phyloP scores from a whole-genome alignment of 176 grass and related monocot species.

The Cocos nucifera region DNA sequence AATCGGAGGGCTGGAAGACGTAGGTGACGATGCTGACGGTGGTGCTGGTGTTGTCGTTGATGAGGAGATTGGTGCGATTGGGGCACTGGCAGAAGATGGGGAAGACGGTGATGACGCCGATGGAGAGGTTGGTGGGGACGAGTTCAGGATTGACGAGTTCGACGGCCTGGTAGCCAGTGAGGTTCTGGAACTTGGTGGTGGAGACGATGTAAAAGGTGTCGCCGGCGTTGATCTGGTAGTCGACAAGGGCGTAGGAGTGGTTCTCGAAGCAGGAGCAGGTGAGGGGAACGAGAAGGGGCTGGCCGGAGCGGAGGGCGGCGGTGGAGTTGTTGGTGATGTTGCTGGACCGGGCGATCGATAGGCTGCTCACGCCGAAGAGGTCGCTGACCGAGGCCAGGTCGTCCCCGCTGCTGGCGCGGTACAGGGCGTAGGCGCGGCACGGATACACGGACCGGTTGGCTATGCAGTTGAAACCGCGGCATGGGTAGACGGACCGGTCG shows the following conservation, averaged over 20 bases:
- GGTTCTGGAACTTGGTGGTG: slow-evolving; percentile 62
- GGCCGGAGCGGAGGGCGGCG: slow-evolving; percentile 16
- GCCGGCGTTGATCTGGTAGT: slow-evolving; percentile 52
- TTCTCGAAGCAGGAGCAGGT: slow-evolving; percentile 49
- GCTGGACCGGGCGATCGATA: slow-evolving; percentile 68
- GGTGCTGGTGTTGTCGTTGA: slow-evolving; percentile 1
- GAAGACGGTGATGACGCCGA: slow-evolving; percentile 63
- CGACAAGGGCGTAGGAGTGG: slow-evolving; percentile 41
- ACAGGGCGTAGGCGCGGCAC: slow-evolving; percentile 84
- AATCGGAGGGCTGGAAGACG: slow-evolving; percentile 71
- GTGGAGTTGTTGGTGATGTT: slow-evolving; percentile 38
- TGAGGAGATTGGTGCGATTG: neutral
- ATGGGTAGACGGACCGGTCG: too few relatives aligned
- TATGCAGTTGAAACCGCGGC: slow-evolving; percentile 53
- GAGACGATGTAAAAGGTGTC: slow-evolving; percentile 71
- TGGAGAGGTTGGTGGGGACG: slow-evolving; percentile 30
- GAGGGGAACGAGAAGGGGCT: slow-evolving; percentile 73
- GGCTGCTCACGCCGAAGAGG: slow-evolving; percentile 59
- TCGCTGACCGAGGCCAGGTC: slow-evolving; percentile 56
- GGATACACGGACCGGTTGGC: slow-evolving; percentile 44
- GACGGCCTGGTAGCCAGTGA: slow-evolving; percentile 71
- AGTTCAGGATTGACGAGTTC: slow-evolving; percentile 65
- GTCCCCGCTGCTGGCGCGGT: slow-evolving; percentile 28
- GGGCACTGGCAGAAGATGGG: slow-evolving; percentile 97
- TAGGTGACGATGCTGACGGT: slow-evolving; percentile 59